These are phyloP conservation scores for Moesziomyces parantarcticus DNA, from an alignment of 1,284 basidiomycete genomes.

Conservation along the genomic window DNA sequence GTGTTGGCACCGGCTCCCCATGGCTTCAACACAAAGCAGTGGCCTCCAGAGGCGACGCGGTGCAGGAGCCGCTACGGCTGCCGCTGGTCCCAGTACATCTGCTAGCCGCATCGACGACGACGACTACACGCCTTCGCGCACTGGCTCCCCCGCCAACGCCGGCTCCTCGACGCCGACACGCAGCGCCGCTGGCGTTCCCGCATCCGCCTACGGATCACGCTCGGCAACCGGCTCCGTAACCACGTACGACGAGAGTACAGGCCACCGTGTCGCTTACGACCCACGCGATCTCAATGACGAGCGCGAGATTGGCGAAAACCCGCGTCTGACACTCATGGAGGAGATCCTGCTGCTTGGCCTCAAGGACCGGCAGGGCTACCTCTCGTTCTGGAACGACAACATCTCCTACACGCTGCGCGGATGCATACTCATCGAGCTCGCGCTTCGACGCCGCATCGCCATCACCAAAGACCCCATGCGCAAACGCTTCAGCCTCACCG, in stretches of 20 bases:
- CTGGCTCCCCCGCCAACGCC: slow-evolving; percentile 25
- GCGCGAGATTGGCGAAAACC: slow-evolving; percentile 80
- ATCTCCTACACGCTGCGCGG: slow-evolving; percentile 66
- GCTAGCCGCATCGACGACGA: slow-evolving; percentile 32
- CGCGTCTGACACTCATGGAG: slow-evolving; percentile 93
- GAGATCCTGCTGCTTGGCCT: slow-evolving; percentile 91
- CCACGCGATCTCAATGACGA: slow-evolving; percentile 86
- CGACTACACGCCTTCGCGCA: slow-evolving; percentile 33
- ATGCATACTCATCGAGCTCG: slow-evolving; percentile 65
- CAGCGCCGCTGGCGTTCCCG: slow-evolving; percentile 10
- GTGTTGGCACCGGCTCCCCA: background rate
- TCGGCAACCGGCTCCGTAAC: slow-evolving; percentile 50
- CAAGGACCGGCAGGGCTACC: slow-evolving; percentile 80
- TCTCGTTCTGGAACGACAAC: slow-evolving; percentile 68
- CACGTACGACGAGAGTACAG: slow-evolving; percentile 40
- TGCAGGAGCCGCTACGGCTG: slow-evolving; percentile 22
- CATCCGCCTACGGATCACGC: slow-evolving; percentile 34
- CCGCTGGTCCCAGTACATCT: slow-evolving; percentile 35
- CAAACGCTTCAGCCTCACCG: slow-evolving; percentile 40
- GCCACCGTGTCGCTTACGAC: slow-evolving; percentile 82
- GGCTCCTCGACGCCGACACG: slow-evolving; percentile 29
- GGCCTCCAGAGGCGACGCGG: slow-evolving; percentile 43
- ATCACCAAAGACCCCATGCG: slow-evolving; percentile 54
- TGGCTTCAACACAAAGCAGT: slow-evolving; percentile 36
- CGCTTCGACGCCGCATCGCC: slow-evolving; percentile 59